Evolutionary conservation across 2,329 filamentous ascomycete species (phyloP), one percentile per base, ranked within the genome.

Genomic region (Lachnum nothofagi): DNA sequence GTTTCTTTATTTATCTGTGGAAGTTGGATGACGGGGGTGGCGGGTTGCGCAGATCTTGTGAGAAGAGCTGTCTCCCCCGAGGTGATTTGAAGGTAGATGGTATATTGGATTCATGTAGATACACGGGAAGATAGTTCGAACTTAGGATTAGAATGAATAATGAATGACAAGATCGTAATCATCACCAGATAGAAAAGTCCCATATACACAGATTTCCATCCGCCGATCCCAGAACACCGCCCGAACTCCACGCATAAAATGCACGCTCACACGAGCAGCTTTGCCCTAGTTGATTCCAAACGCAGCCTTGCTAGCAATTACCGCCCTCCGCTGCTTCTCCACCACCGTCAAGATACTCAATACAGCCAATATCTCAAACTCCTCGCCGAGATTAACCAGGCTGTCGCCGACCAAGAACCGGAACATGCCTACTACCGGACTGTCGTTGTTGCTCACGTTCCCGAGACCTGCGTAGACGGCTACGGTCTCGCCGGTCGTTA

Each of bases 391-490:
- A 10, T 48, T 54, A 9, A 42, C 42, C 40, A 48, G 49, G n/a
- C 51, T 57, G 14, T 51, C 52, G 1, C 54, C 57, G 17, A 37
- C 52, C 42, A 57, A 23, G 19, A 57, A 55, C 16, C 58, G 40
- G 35, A 59, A 59, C 55, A 60, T 60, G 2, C 56, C 56, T 10
- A 58, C 20, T 16, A 59, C 51, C 12, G 37, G 12, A 10, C 41
- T 29, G n/a, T 44, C 56, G 10, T 39, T 19, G 20, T 27, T 43
- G 17, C 33, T 56, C n/a, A 34, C 52, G 29, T 25, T 45, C 37
- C 55, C 53, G 14, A 60, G 27, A 0, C 60, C 60, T 3, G 55
- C 58, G 51, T 60, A 62, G n/a, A 62, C 60, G 5, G 59, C 60
- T 1, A 62, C 51, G 8, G 54, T 56, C 27, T 61, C 60, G 2